Percentiles rank a stretch among this genome's conserved stretches.
These are phyloP conservation scores for Colletotrichum lentis DNA, from an alignment of 2,329 filamentous ascomycete species.

Conservation along the genomic window DNA sequence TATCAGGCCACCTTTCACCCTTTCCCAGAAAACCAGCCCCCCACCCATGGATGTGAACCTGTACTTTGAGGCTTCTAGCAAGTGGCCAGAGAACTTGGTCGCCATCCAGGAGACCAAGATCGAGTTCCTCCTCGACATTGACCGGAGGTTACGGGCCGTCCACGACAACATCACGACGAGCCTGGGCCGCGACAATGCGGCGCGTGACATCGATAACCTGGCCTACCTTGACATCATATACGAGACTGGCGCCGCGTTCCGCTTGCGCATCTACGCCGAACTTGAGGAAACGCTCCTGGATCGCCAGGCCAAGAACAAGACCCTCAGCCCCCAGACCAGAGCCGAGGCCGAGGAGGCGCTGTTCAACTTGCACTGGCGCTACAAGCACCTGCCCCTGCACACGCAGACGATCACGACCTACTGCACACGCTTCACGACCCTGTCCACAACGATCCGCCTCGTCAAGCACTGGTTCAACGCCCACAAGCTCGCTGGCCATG, in stretches of 20 bases:
- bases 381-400: conserved; percentile 77
- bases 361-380: conserved; percentile 74
- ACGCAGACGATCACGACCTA: conserved; percentile 82
- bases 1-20: conserved; percentile 59
- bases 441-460: conserved; percentile 84
- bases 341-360: conserved; percentile 76
- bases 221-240: conserved; percentile 85
- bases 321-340: conserved; percentile 68
- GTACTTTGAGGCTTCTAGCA: conserved; percentile 90
- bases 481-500: conserved; percentile 80
- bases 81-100: conserved; percentile 90
- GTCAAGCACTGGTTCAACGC: conserved; percentile 88
- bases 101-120: conserved; percentile 95
- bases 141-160: conserved; percentile 70
- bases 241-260: conserved; percentile 75
- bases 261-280: conserved; percentile 88
- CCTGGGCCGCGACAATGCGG: conserved; percentile 82
- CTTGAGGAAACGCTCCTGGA: conserved; percentile 84
- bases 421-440: conserved; percentile 78
- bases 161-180: conserved; percentile 70
- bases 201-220: conserved; percentile 74
- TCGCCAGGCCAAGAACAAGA: conserved; percentile 78
- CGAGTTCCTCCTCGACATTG: conserved; percentile 83
- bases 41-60: conserved; percentile 79
- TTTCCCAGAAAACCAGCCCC: conserved; percentile 54